Base-by-base conservation (phyloP, 768 basidiomycete genomes). In the Boletales sp. region DNA sequence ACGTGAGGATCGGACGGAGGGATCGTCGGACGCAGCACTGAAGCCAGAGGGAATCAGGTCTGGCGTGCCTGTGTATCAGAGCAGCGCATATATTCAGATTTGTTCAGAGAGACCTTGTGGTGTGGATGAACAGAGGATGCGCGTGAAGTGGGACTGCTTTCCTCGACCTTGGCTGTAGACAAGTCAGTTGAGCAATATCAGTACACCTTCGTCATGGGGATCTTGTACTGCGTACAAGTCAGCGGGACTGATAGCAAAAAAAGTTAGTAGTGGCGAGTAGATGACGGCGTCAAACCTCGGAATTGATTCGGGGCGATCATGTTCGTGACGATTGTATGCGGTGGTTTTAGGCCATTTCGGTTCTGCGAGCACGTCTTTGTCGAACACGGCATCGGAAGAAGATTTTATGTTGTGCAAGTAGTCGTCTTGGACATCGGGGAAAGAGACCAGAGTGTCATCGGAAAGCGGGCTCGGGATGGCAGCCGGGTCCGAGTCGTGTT, bases 341-440 rank as follows among this genome's bases (percentile, higher is more conserved):
- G 18, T 32, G 0, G 34, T 38, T 29, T 43, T 24, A 1, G 24
- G 31, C 11, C 32, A 7, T 40, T 54, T 53, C 3, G 8, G 10
- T 5, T 37, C 49, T 1, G 31, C 7, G 17, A 2, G 5, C 12
- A 14, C 14, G 8, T 45, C 53, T 40, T 53, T 56, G 9, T 64
- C 54, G 3, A 56, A 56, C 17, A 37, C 44, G 21, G 58, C 63
- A 41, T 64, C 64, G 30, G 64, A 58, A 43, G 64, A 66, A 14
- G 48, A 47, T 35, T 56, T 59, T 3, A 50, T 1, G 40, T 63
- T 21, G 29, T 56, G 40, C 29, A 41, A 14, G 35, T 49, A 14
- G 35, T 49, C 45, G 24, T 27, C 24, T 5, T 27, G 24, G 6
- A 9, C 31, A 12, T 54, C 51, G 5, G 38, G 40, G 30, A 44